Evolutionary conservation across 2,329 filamentous ascomycete genomes (phyloP).

Genomic region (Fusarium clavum): DNA sequence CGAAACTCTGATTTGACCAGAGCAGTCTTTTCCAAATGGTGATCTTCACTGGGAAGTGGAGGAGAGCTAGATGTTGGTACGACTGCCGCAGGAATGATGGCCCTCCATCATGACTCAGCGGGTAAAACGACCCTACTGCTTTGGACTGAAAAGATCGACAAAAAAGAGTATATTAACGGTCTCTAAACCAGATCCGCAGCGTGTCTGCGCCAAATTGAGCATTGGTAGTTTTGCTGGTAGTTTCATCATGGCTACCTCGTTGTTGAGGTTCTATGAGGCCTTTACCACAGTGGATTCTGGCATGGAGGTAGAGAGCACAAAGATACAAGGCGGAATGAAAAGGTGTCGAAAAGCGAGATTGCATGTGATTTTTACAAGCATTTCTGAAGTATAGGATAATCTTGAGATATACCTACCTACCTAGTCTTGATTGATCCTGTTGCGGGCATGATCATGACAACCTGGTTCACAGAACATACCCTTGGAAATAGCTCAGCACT

Average conservation of each 20-base stretch:
- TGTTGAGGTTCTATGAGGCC: not conserved
- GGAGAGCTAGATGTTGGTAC: not conserved
- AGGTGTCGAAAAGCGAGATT: not conserved
- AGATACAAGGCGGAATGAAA: not conserved
- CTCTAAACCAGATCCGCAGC: rapidly evolving
- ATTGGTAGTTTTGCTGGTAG: not conserved
- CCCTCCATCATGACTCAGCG: slow-evolving; percentile 10
- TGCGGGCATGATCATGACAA: not conserved
- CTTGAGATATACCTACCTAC: not conserved
- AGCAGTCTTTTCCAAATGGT: not conserved
- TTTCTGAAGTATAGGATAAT: not conserved
- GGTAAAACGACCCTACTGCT: not conserved
- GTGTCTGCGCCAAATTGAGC: not conserved
- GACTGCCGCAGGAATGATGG: not conserved
- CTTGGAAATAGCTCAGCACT: not conserved
- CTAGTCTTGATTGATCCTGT: not conserved
- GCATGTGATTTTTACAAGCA: not conserved
- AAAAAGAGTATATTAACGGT: not conserved
- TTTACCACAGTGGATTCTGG: not conserved
- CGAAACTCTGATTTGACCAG: not conserved
- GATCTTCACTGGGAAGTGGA: not conserved
- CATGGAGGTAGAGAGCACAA: not conserved
- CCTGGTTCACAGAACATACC: not conserved
- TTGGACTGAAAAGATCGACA: not conserved
- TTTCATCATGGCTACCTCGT: slow-evolving; percentile 17